Conservation (phyloP, 352 stramenopile genomes). For the Globisporangium lucens region DNA sequence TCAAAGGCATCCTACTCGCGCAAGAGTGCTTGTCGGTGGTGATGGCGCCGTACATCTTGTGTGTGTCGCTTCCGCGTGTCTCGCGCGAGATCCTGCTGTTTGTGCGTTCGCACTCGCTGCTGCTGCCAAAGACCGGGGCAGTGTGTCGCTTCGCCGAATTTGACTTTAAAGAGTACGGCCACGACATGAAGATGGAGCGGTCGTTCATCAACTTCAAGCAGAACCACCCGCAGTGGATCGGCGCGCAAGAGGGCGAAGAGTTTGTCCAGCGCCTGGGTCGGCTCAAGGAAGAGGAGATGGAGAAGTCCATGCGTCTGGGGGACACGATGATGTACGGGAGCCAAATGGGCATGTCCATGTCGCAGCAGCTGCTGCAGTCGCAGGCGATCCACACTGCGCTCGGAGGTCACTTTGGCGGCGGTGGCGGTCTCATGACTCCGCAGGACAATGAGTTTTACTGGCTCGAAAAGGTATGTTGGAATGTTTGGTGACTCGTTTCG, state of each 20-base stretch:
- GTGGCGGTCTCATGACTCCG: constrained; percentile 36
- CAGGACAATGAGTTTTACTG: constrained; percentile 89
- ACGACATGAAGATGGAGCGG: constrained; percentile 96
- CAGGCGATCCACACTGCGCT: constrained; percentile 81
- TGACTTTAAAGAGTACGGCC: constrained; percentile 95
- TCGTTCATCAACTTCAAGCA: constrained; percentile 97
- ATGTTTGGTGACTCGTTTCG: not conserved
- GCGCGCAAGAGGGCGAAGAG: constrained; percentile 65
- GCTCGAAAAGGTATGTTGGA: constrained; percentile 71
- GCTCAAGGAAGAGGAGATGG: constrained; percentile 81
- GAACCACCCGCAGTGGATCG: constrained; percentile 86
- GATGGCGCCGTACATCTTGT: constrained; percentile 95
- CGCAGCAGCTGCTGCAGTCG: constrained; percentile 85
- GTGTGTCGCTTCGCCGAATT: constrained; percentile 96
- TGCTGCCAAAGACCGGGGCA: constrained; percentile 91
- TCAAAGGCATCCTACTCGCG: constrained; percentile 92
- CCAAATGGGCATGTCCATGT: constrained; percentile 63
- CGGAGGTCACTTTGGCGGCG: constrained; percentile 36
- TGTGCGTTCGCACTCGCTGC: constrained; percentile 89
- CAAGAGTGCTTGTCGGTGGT: constrained; percentile 93
- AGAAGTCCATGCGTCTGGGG: constrained; percentile 82
- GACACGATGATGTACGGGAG: constrained; percentile 81
- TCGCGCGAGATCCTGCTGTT: constrained; percentile 93
- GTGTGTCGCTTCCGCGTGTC: constrained; percentile 90
- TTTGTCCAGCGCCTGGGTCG: constrained; percentile 66